Evolutionary conservation across 2,329 filamentous ascomycete genomes (phyloP), one percentile per base, ranked within the genome.

Genomic region (Fusarium drepaniforme): DNA sequence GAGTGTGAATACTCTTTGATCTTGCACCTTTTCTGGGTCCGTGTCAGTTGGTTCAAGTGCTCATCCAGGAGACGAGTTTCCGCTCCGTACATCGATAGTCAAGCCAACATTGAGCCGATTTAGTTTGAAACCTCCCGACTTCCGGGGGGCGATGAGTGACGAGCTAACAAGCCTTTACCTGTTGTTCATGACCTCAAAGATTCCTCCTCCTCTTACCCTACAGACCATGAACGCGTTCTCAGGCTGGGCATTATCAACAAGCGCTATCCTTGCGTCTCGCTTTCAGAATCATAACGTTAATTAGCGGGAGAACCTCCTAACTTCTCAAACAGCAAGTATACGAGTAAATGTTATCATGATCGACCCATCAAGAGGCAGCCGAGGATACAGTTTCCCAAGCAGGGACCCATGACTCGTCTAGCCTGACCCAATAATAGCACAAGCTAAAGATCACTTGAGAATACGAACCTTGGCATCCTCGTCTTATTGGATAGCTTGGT

Each of bases 391-490:
- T 23, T 35, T 7, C 15, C 11, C 1, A n/a, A n/a, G n/a, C 21
- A 37, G 4, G 23, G 56, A 23, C 33, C 28, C 28, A 25, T 38
- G 33, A 25, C 35, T 40, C 16, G 56, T 59, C 35, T 28, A 59
- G 56, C 21, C 15, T 13, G 56, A 59, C 33, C 35, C 35, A 38
- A 59, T 38, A 40, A 38, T 59, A 59, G 56, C 56, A 59, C 6
- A 13, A 56, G 57, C 35, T 28, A 28, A 21, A 42, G 11, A 38
- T 15, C 25, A 42, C 23, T 30, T 42, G 37, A 18, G 16, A 60
- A 60, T 60, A 60, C 57, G 57, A 60, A 60, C 21, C 57, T 60
- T 60, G 57, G 57, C 57, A 30, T 25, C 37, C 7, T 23, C 4
- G 13, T 28, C 16, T 28, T 6, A 60, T 60, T 60, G 57, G 57